Conservation (phyloP, 1,284 basidiomycete genomes). For the Irpex sp. region DNA sequence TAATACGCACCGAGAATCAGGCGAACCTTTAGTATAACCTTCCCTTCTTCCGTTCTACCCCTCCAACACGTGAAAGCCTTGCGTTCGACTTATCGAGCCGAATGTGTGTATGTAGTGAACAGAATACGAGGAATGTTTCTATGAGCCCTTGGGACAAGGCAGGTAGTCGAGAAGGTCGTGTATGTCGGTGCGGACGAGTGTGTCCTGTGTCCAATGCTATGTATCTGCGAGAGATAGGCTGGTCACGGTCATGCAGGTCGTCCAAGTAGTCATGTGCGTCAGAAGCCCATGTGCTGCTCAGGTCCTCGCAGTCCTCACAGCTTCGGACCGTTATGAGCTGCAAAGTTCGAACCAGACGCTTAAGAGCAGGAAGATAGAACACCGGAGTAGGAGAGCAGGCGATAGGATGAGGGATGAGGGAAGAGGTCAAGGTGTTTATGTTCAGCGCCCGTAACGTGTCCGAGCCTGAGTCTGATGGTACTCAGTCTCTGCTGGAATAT, state of each 20-base stretch:
- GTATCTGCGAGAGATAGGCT: not conserved
- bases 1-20: constrained; percentile 11
- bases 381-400: too few relatives aligned
- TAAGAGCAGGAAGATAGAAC: too few relatives aligned
- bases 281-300: not conserved
- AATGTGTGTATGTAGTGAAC: constrained; percentile 4
- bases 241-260: not conserved
- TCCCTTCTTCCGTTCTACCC: not conserved
- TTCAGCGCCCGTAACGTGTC: too few relatives aligned
- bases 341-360: too few relatives aligned
- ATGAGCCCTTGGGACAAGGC: constrained; percentile 1
- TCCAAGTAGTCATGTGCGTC: constrained; percentile 2
- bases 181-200: too few relatives aligned
- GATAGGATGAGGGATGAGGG: too few relatives aligned
- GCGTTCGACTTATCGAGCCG: constrained; percentile 11
- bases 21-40: constrained; percentile 4
- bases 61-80: constrained; percentile 14
- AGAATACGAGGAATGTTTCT: constrained; percentile 1
- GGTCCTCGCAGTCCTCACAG: not conserved
- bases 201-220: too few relatives aligned
- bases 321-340: too few relatives aligned
- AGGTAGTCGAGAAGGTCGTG: too few relatives aligned
- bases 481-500: too few relatives aligned
- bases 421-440: too few relatives aligned
- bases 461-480: too few relatives aligned